These are phyloP conservation scores for Monosporascus sp. DNA, from an alignment of 2,329 filamentous ascomycete species.

Conservation along the genomic window DNA sequence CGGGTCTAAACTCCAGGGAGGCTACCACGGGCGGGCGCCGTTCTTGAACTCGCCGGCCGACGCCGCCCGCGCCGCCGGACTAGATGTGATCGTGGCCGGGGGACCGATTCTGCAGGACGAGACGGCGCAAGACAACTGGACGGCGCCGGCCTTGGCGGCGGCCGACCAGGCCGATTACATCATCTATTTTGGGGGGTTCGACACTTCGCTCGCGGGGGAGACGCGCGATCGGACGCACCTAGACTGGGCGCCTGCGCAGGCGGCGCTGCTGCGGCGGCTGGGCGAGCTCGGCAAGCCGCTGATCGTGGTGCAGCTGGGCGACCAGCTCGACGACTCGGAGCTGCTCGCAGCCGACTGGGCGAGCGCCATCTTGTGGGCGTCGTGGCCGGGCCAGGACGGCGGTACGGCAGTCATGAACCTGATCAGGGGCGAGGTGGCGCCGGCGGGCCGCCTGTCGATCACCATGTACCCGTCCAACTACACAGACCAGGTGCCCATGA, in stretches of 20 bases:
- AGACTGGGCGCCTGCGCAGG: slow-evolving; percentile 46
- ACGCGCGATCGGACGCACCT: slow-evolving; percentile 47
- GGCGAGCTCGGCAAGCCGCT: slow-evolving; percentile 41
- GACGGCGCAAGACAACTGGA: too few species aligned
- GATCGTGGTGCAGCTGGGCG: slow-evolving; percentile 45
- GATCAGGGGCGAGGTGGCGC: slow-evolving; percentile 42
- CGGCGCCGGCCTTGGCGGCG: too few species aligned
- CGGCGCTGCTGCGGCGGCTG: slow-evolving; percentile 45
- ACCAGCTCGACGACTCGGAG: slow-evolving; percentile 44
- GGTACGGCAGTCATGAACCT: slow-evolving; percentile 51
- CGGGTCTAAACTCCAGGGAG: too few species aligned
- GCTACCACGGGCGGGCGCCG: too few species aligned
- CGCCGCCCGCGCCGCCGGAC: too few species aligned
- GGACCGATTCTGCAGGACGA: too few species aligned
- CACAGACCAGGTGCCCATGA: slow-evolving; percentile 44
- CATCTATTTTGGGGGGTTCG: too few species aligned
- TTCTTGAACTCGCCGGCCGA: too few species aligned
- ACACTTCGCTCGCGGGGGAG: slow-evolving; percentile 19
- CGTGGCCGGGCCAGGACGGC: slow-evolving; percentile 56
- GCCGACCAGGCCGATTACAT: too few species aligned
- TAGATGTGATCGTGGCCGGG: too few species aligned
- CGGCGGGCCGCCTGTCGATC: slow-evolving; percentile 48
- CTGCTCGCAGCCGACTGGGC: slow-evolving; percentile 43
- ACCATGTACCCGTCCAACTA: slow-evolving; percentile 53
- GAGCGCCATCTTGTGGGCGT: slow-evolving; percentile 49